Evolutionary conservation across 2,329 filamentous ascomycete genomes (phyloP), one percentile per base, ranked within the genome.

Genomic region (Didymella arachidicola): DNA sequence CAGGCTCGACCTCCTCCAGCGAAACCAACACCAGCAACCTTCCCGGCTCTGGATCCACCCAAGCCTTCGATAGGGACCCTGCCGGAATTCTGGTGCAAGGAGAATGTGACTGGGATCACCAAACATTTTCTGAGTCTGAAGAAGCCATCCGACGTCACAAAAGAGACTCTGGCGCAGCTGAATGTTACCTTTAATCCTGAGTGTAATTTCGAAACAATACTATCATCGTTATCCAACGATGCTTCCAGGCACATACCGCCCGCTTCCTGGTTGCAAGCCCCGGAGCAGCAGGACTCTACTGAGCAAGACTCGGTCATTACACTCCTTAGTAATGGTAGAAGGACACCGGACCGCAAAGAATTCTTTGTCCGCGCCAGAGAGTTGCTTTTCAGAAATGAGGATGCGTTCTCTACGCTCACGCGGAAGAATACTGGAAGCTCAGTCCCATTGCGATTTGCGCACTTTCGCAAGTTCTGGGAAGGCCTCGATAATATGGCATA

Each of bases 401-500:
- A 84, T 66, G 84, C 81, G 1, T 88, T 86, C 66, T 79, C 83
- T n/a, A 82, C 82, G 47, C 78, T 87, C 51, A 79, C 80, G 34
- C 79, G 84, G 11, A 78, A 82, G 47, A 79, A 79, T 12, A 76
- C 74, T 25, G 77, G 80, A 27, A 80, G 80, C 4, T 78, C 78
- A 14, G 73, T 78, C 53, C 79, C 81, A 18, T 77, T 84, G 5
- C 79, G 83, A 16, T 66, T 88, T 43, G 81, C 82, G 0, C 82
- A 87, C 63, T 81, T 84, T 58, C 79, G 86, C 51, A 86, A 84
- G 55, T 88, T 89, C 72, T 89, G 83, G 82, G 79, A 81, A 50
- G 82, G 80, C 2, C 76, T 89, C 51, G 84, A 87, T 63, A 81
- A 80, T 34, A 80, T 88, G 80, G 79, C 84, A 16, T 83, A 85